phyloP scores from a whole-genome alignment of 2,329 filamentous ascomycete species.

The Mollisiaceae sp. region DNA sequence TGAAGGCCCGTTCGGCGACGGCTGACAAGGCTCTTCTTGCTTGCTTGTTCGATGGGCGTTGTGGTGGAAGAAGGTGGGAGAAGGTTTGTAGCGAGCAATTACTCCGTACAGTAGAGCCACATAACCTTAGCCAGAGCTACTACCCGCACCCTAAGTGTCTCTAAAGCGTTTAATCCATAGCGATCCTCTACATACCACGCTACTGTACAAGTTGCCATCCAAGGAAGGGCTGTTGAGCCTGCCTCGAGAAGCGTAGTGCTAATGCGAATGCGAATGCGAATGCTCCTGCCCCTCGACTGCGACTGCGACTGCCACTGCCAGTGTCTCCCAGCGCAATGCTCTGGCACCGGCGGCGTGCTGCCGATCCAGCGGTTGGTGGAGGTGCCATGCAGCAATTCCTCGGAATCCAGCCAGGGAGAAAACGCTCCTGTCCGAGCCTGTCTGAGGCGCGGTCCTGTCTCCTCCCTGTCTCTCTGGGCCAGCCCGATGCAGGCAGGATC shows the following conservation, averaged over 20 bases:
- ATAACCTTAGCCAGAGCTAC: neutral
- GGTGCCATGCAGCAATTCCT: neutral
- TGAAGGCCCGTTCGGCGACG: neutral
- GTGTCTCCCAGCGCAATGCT: neutral
- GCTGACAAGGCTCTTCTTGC: constrained; percentile 14
- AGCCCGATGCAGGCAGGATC: neutral
- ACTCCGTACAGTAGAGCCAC: neutral
- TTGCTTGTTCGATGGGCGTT: constrained; percentile 11
- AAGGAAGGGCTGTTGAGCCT: too few relatives aligned
- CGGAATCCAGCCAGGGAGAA: neutral
- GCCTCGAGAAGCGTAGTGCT: too few relatives aligned
- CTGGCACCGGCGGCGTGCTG: neutral
- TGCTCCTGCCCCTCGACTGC: too few relatives aligned
- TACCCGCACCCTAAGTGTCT: neutral
- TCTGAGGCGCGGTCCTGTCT: too few relatives aligned
- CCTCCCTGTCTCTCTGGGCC: too few relatives aligned
- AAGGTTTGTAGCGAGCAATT: neutral
- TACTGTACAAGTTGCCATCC: too few relatives aligned
- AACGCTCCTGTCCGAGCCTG: too few relatives aligned
- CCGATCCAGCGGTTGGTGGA: neutral
- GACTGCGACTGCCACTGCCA: too few relatives aligned
- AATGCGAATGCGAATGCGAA: too few relatives aligned
- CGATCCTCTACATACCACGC: neutral
- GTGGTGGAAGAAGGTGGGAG: neutral
- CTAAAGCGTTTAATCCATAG: neutral